Conservation (phyloP, 306 rosid genomes). For the Malus asiatica region DNA sequence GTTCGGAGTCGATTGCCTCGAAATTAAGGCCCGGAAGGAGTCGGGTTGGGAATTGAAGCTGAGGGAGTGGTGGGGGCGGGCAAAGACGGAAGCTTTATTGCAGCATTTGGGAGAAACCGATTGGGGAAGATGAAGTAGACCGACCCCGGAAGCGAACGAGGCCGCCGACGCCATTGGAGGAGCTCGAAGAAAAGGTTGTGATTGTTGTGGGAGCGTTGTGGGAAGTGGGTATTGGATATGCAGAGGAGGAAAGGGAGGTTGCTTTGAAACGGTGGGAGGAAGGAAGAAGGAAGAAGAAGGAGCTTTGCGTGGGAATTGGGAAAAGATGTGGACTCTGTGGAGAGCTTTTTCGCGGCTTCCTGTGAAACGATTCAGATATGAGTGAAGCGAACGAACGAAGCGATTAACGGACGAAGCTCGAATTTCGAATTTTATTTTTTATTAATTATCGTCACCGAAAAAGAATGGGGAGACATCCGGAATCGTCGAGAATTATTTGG, state of each 20-base stretch:
- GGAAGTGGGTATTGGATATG: not conserved
- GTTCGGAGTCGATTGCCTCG: slow-evolving; percentile 24
- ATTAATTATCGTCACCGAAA: not conserved
- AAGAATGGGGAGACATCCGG: not conserved
- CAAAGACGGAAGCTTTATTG: slow-evolving; percentile 21
- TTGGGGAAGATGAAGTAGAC: slow-evolving; percentile 22
- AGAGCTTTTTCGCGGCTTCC: not conserved
- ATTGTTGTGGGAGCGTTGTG: not conserved
- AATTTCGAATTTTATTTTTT: not conserved
- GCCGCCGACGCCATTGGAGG: slow-evolving; percentile 45
- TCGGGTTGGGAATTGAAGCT: slow-evolving; percentile 22
- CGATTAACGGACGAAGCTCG: not conserved
- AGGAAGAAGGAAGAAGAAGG: not conserved
- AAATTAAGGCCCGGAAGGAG: slow-evolving; percentile 29
- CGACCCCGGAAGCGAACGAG: slow-evolving; percentile 36
- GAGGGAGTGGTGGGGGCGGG: slow-evolving; percentile 34
- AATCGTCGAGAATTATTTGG: slow-evolving; percentile 9
- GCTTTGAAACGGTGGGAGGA: not conserved
- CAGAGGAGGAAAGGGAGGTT: not conserved
- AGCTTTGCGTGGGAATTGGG: slow-evolving; percentile 27
- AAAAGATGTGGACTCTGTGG: not conserved
- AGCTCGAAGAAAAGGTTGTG: not conserved
- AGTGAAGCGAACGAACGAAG: no score
- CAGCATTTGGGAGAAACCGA: slow-evolving; percentile 36
- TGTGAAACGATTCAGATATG: not conserved